A percentile compares a stretch with the other conserved stretches of the same genome.
These are phyloP conservation scores for Naumovozyma dairenensis DNA, from an alignment of 805 yeast species.

Conservation along the genomic window DNA sequence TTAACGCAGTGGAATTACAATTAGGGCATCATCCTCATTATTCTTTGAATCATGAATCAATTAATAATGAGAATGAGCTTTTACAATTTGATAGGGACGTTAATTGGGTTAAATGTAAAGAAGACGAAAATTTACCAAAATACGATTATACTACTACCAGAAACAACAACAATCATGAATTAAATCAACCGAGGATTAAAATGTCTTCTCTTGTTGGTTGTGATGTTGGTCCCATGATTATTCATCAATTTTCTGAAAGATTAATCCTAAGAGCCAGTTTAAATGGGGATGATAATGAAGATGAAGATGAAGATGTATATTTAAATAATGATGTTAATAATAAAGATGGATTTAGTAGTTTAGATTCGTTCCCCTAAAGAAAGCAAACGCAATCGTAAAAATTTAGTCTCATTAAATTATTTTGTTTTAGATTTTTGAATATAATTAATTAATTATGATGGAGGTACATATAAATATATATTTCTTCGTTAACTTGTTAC, in stretches of 20 bases:
- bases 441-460: too few species aligned
- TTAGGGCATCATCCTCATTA: conserved; percentile 20
- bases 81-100: conserved; percentile 20
- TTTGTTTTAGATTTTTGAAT: too few species aligned
- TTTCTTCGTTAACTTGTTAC: conserved; percentile 1
- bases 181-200: conserved; percentile 16
- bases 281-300: too few species aligned
- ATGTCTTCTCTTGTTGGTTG: conserved; percentile 33
- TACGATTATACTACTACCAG: too few species aligned
- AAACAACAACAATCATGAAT: conserved; percentile 3
- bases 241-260: conserved; percentile 31
- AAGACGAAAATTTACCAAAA: conserved; percentile 17
- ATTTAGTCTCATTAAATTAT: too few species aligned
- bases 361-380: too few species aligned
- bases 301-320: too few species aligned
- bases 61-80: conserved; percentile 9
- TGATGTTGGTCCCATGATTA: conserved; percentile 33
- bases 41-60: conserved; percentile 3
- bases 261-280: too few species aligned
- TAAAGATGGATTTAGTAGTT: too few species aligned
- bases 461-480: too few species aligned
- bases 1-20: conserved; percentile 21
- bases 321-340: too few species aligned
- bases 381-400: too few species aligned
- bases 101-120: conserved; percentile 23